Percentiles rank a stretch among this genome's conserved stretches.
Conservation (phyloP, 163 green algal species). For the Chlamydomonas reinhardtii region DNA sequence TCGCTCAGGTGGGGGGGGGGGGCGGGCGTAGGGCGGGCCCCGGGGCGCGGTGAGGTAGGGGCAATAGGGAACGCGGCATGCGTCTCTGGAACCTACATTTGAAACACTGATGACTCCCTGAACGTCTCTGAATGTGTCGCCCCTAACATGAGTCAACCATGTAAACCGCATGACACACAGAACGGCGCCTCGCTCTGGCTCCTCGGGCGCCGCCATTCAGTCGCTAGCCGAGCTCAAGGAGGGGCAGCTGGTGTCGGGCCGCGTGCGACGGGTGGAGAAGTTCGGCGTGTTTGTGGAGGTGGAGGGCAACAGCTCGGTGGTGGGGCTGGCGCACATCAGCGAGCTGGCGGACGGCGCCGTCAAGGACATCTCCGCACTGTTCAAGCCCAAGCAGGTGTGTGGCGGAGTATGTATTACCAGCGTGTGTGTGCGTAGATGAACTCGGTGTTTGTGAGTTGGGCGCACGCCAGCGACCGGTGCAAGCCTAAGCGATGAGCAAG, state of each 20-base stretch:
- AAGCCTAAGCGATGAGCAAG: no score
- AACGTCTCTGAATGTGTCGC: no score
- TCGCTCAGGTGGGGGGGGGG: slow-evolving; percentile 59
- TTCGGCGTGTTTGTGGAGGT: slow-evolving; percentile 92
- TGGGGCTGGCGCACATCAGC: slow-evolving; percentile 86
- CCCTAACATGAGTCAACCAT: no score
- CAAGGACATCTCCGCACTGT: slow-evolving; percentile 51
- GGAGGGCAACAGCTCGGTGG: slow-evolving; percentile 40
- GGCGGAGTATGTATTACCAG: no score
- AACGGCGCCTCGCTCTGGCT: neutral
- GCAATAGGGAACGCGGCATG: no score
- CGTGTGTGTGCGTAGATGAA: no score
- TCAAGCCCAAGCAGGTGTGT: slow-evolving; percentile 44
- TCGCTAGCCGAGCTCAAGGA: slow-evolving; percentile 67
- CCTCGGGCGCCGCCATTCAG: neutral
- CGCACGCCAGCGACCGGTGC: no score
- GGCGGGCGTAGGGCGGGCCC: neutral
- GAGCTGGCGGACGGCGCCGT: slow-evolving; percentile 72
- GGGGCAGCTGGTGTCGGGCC: slow-evolving; percentile 80
- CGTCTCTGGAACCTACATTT: no score
- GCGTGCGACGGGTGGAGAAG: slow-evolving; percentile 78
- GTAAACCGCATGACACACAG: no score
- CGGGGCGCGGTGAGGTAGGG: no score
- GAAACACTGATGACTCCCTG: no score
- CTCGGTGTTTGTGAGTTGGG: no score